A percentile compares a stretch with the other conserved stretches of the same genome.
phyloP scores from a whole-genome alignment of 768 basidiomycete species.

The Amanita rimosa region DNA sequence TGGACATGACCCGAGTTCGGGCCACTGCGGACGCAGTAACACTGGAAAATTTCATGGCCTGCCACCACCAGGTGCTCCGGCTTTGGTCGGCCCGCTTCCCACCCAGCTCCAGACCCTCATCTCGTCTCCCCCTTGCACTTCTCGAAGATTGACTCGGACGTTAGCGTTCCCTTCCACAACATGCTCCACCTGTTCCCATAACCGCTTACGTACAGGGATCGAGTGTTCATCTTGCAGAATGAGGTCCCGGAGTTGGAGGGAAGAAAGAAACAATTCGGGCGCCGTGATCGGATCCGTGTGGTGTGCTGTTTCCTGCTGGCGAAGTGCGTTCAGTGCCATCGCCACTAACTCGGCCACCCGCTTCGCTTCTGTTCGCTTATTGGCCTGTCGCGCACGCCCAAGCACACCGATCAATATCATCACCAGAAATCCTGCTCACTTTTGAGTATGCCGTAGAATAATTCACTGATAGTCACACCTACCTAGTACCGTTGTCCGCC shows the following conservation, averaged over 20 bases:
- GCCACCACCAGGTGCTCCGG: not conserved
- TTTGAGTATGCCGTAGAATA: not conserved
- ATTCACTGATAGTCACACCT: too few species aligned
- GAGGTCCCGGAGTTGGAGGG: constrained; percentile 79
- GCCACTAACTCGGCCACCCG: constrained; percentile 69
- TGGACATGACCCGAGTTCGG: too few species aligned
- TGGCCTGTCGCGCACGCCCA: constrained; percentile 33
- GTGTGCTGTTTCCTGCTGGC: constrained; percentile 74
- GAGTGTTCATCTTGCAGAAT: constrained; percentile 77
- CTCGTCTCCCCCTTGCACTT: constrained; percentile 79
- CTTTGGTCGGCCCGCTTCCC: constrained; percentile 28
- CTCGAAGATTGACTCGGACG: constrained; percentile 75
- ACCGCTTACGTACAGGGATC: constrained; percentile 42
- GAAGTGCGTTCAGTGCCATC: constrained; percentile 68
- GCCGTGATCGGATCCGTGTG: constrained; percentile 71
- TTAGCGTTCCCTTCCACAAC: constrained; percentile 89
- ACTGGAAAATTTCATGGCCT: too few species aligned
- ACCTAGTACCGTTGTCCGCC: constrained; percentile 58
- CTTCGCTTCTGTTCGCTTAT: constrained; percentile 43
- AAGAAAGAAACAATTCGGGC: constrained; percentile 70
- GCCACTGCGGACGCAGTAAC: too few species aligned
- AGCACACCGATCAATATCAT: constrained; percentile 17
- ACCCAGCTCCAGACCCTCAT: constrained; percentile 89
- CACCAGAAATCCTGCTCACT: constrained; percentile 21
- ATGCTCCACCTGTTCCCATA: constrained; percentile 79